Base-by-base conservation (phyloP, 2,329 filamentous ascomycete species). In the Hirsutella rhossiliensis region DNA sequence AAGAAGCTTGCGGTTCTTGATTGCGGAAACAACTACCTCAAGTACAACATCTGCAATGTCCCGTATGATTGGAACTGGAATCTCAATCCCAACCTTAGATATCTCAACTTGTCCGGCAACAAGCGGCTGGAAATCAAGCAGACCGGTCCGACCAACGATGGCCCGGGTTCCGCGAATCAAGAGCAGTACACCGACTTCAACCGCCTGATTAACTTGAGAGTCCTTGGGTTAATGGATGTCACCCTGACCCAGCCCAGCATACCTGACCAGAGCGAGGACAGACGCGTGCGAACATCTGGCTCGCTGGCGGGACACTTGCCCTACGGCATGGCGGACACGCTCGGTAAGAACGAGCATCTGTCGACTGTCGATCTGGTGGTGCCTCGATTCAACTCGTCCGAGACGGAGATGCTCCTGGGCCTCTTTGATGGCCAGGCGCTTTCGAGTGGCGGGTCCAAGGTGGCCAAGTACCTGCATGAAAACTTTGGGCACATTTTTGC, bases 11-110 rank as follows among this genome's bases (percentile, higher is more conserved):
- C 88, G 5, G 84, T 96, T 41, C 72, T 98, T 42, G 92, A 98
- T 63, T 94, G 94, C 49, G 90, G 89, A 48, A 96, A 86, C 71
- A 98, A 98, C 59, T 81, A 78, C 19, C 71, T 98, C 45, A 98
- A 97, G 63, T 98, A 98, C 74, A 98, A 98, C 60, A 94, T 98
- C 40, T 92, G 88, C 28, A 98, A 98, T 57, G 95, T 94, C 73
- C 92, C 90, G 0, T 98, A 98, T 59, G 92, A 98, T 60, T 98
- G 92, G 92, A 98, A 98, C 56, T 98, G 92, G 92, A 97, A 97
- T 58, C 86, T 92, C 73, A 98, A 98, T 56, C 87, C 85, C 41
- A 94, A 96, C 55, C 68, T 98, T 51, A 84, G 89, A 50, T 98
- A 94, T 58, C 80, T 98, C 49, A 98, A 97, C 57, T 72, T 98